Base-by-base conservation (phyloP, 108 stramenopile genomes). In the Cyclostephanos tholiformis region DNA sequence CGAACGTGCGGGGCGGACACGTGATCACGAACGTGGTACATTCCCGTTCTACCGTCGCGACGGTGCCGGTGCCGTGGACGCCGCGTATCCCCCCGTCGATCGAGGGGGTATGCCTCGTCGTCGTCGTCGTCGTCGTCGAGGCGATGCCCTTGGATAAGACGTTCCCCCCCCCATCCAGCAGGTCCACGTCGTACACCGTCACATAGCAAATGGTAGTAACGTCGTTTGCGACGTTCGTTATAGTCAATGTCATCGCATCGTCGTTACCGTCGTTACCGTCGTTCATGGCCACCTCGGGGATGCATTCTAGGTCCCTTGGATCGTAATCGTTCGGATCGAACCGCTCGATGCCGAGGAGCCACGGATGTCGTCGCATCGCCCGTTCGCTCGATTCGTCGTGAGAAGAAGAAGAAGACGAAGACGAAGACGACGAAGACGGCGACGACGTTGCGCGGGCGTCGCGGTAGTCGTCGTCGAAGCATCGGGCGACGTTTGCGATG, bases 1-100 rank as follows among this genome's bases (percentile, higher is more conserved):
- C 77, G 77, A 91, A 94, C 13, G 89, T 87, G 58, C 58, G 66
- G 22, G 92, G 89, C 4, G 92, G 92, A 41, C 89, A 90, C 14
- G 90, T 74, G 16, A 94, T 81, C 53, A 94, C 90, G 69, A 94
- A 87, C 26, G 92, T 94, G 16, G 86, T 80, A 62, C 90, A 91
- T 44, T 73, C 67, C 62, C 79, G 48, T 41, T 63, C 39, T 49
- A 14, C n/a, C n/a, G n/a, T n/a, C n/a, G n/a, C n/a, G n/a, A n/a
- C n/a, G n/a, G n/a, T n/a, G n/a, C n/a, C n/a, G n/a, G n/a, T n/a
- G n/a, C n/a, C n/a, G n/a, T n/a, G n/a, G n/a, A n/a, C n/a, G n/a
- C n/a, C n/a, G n/a, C n/a, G n/a, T n/a, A n/a, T n/a, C n/a, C n/a
- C n/a, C n/a, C n/a, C n/a, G n/a, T n/a, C n/a, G n/a, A n/a, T n/a